Conservation (phyloP, 2,329 filamentous ascomycete species). For the Neopestalotiopsis sp. region DNA sequence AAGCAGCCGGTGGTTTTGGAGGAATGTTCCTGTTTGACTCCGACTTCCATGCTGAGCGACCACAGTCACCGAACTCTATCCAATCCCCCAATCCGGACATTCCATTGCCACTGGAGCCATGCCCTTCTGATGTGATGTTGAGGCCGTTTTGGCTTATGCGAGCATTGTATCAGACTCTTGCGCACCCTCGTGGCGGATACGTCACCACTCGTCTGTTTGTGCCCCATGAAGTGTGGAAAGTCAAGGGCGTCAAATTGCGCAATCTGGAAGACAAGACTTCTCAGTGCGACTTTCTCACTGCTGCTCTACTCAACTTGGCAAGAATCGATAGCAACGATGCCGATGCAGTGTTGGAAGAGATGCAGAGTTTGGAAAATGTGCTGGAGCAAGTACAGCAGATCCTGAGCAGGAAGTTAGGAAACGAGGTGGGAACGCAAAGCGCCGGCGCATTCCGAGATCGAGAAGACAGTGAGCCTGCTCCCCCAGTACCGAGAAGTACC, state of each 20-base stretch:
- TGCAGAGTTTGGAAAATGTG: constrained; percentile 85
- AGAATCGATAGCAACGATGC: constrained; percentile 89
- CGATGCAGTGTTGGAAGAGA: constrained; percentile 90
- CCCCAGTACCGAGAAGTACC: constrained; percentile 56
- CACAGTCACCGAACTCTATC: constrained; percentile 67
- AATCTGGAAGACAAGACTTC: constrained; percentile 91
- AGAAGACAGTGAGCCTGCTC: constrained; percentile 42
- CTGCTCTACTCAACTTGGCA: constrained; percentile 82
- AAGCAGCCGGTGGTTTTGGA: constrained; percentile 61
- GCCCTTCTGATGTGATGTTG: constrained; percentile 86
- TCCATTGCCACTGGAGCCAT: constrained; percentile 85
- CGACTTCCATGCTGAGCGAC: constrained; percentile 71
- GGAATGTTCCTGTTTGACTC: constrained; percentile 85
- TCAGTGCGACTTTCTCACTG: constrained; percentile 89
- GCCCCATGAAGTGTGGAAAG: constrained; percentile 89
- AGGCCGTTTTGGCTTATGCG: constrained; percentile 98
- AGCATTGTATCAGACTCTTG: constrained; percentile 88
- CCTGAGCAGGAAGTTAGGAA: constrained; percentile 85
- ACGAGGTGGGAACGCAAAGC: constrained; percentile 85
- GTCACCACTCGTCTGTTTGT: constrained; percentile 91
- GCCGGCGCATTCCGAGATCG: constrained; percentile 46
- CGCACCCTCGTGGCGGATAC: constrained; percentile 90
- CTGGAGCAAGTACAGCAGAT: constrained; percentile 83
- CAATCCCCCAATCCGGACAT: constrained; percentile 67
- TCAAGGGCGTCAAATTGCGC: constrained; percentile 92